Conservation (phyloP, 2,329 filamentous ascomycete genomes). For the Mycogone perniciosa region DNA sequence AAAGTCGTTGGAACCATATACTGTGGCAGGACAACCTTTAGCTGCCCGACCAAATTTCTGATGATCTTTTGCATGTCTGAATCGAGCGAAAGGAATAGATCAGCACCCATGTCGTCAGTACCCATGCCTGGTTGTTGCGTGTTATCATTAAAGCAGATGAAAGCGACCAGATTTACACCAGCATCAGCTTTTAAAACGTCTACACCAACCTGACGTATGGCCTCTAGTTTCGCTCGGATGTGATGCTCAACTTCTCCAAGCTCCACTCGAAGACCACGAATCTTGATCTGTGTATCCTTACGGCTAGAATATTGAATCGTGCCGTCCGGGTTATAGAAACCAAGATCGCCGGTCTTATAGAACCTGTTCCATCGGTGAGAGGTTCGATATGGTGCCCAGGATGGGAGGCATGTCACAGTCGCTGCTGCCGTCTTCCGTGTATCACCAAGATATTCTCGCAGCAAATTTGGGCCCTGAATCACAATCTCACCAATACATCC, state of each 20-base stretch:
- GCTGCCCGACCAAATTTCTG: not conserved
- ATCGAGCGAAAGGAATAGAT: slow-evolving; percentile 8
- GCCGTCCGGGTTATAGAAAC: slow-evolving; percentile 26
- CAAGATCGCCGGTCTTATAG: slow-evolving; percentile 44
- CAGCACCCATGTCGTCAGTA: not conserved
- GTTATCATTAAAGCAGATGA: not conserved
- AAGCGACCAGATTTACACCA: not conserved
- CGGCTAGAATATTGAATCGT: not conserved
- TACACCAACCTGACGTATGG: not conserved
- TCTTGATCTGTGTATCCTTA: slow-evolving; percentile 5
- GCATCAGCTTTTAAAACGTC: not conserved
- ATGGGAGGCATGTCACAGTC: slow-evolving; percentile 15
- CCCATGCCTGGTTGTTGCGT: not conserved
- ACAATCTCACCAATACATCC: not conserved
- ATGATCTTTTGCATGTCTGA: slow-evolving; percentile 9
- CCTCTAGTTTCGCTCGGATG: not conserved
- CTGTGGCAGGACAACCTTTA: slow-evolving; percentile 4
- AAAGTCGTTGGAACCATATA: slow-evolving; percentile 18
- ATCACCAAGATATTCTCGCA: slow-evolving; percentile 1
- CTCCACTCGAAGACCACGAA: slow-evolving; percentile 5
- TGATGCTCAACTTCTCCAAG: slow-evolving; percentile 5
- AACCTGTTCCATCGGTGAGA: slow-evolving; percentile 10
- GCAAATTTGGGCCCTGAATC: not conserved
- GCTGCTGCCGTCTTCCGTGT: not conserved
- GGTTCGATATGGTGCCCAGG: slow-evolving; percentile 21